phyloP scores from a whole-genome alignment of 257 asterid species.

The Solanum bulbocastanum region DNA sequence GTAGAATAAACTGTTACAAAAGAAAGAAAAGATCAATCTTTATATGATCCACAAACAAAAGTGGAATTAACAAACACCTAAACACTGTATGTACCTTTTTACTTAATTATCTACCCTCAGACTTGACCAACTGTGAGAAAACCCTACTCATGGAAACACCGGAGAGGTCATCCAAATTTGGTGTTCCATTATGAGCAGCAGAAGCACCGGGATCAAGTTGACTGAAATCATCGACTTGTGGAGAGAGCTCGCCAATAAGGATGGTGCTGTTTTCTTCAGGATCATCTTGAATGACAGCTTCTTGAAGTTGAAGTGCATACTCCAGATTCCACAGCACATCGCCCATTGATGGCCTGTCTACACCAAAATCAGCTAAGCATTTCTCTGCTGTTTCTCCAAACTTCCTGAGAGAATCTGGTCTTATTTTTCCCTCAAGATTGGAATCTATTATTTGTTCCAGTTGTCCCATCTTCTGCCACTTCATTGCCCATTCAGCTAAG shows the following conservation, averaged over 20 bases:
- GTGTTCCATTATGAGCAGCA: slow-evolving; percentile 19
- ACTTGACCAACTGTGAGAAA: slow-evolving; percentile 61
- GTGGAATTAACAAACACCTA: not conserved
- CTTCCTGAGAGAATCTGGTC: slow-evolving; percentile 64
- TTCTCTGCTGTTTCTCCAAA: slow-evolving; percentile 77
- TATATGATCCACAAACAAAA: not conserved
- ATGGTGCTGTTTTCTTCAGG: slow-evolving; percentile 65
- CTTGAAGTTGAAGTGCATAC: slow-evolving; percentile 76
- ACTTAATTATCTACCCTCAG: slow-evolving; percentile 56
- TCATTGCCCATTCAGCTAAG: slow-evolving; percentile 84
- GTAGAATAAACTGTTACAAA: not conserved
- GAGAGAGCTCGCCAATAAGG: slow-evolving; percentile 50
- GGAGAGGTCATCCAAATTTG: slow-evolving; percentile 42
- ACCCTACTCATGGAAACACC: slow-evolving; percentile 62
- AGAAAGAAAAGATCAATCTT: not conserved
- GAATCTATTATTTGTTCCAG: slow-evolving; percentile 55
- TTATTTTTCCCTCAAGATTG: slow-evolving; percentile 40
- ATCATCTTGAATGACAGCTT: slow-evolving; percentile 40
- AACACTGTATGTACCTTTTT: not conserved
- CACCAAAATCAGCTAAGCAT: slow-evolving; percentile 72
- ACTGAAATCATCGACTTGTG: slow-evolving; percentile 27
- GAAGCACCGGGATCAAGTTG: slow-evolving; percentile 24
- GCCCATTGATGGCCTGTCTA: slow-evolving; percentile 75
- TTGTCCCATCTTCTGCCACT: slow-evolving; percentile 66
- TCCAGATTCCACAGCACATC: slow-evolving; percentile 81